Percentiles rank a stretch among this genome's conserved stretches.
phyloP scores from a whole-genome alignment of 495 filamentous ascomycete species.

The Annulohypoxylon bovei region DNA sequence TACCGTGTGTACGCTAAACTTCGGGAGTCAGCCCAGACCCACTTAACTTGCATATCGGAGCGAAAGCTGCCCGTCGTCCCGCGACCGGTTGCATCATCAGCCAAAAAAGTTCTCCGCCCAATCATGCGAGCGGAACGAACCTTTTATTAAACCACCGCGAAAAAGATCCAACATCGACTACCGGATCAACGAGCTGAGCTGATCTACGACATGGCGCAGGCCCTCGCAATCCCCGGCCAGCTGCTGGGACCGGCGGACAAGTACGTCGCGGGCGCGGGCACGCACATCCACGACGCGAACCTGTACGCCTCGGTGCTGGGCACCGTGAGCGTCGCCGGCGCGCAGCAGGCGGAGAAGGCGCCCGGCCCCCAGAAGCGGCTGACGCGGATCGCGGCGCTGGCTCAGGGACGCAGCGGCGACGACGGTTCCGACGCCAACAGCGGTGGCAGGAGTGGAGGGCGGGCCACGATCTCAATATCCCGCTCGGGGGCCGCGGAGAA shows the following conservation, averaged over 20 bases:
- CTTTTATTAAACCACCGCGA: neutral
- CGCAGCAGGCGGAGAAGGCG: conserved; percentile 53
- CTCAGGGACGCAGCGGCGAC: conserved; percentile 25
- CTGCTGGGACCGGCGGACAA: conserved; percentile 71
- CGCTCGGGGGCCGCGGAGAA: conserved; percentile 51
- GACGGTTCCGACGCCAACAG: neutral
- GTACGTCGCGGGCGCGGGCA: conserved; percentile 79
- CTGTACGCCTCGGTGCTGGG: conserved; percentile 79
- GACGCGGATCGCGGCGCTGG: conserved; percentile 59
- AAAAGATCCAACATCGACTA: conserved; percentile 11
- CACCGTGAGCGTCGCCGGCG: conserved; percentile 59
- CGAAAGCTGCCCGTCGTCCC: neutral
- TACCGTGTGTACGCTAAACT: neutral
- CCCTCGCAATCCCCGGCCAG: conserved; percentile 75
- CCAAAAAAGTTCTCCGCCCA: conserved; percentile 9
- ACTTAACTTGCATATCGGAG: conserved; percentile 7
- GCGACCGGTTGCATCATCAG: neutral
- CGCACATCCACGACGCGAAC: conserved; percentile 75
- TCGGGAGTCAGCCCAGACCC: neutral
- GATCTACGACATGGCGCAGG: conserved; percentile 29
- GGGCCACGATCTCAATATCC: conserved; percentile 55
- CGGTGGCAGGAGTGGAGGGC: conserved; percentile 19
- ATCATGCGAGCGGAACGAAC: neutral
- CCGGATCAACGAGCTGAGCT: neutral
- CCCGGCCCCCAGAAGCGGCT: conserved; percentile 66